Percentiles rank a stretch among this genome's conserved stretches.
Conservation (phyloP, 345 rosid species). For the Angophora floribunda region DNA sequence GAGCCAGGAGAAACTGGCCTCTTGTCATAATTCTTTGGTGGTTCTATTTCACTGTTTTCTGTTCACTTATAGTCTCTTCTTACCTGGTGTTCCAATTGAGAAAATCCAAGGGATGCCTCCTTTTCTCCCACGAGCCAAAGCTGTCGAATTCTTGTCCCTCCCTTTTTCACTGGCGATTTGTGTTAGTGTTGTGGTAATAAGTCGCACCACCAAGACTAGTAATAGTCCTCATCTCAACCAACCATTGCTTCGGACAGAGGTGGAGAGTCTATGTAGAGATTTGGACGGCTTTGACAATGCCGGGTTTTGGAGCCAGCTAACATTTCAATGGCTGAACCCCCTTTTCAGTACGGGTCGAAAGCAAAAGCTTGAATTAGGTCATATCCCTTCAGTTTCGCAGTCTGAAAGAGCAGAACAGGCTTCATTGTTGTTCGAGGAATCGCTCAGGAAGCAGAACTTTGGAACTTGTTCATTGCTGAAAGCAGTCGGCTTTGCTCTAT, state of each 20-base stretch:
- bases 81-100: constrained; percentile 7
- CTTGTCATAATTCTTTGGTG: constrained; percentile 35
- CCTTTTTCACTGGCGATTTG: constrained; percentile 29
- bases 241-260: constrained; percentile 19
- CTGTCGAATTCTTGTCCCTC: constrained; percentile 27
- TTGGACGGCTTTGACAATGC: constrained; percentile 8
- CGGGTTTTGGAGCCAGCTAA: constrained; percentile 35
- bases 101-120: constrained; percentile 4
- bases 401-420: constrained; percentile 48
- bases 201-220: background rate
- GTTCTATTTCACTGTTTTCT: constrained; percentile 14
- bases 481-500: constrained; percentile 20
- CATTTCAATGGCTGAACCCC: constrained; percentile 53
- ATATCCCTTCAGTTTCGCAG: constrained; percentile 40
- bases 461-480: constrained; percentile 19
- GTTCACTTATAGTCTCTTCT: constrained; percentile 9
- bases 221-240: constrained; percentile 3
- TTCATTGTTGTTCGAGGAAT: constrained; percentile 37
- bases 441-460: constrained; percentile 20
- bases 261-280: background rate
- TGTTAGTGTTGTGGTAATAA: constrained; percentile 5
- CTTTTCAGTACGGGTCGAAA: constrained; percentile 24
- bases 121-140: constrained; percentile 8
- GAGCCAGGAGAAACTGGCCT: constrained; percentile 23
- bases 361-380: constrained; percentile 30